Conservation (phyloP, 306 rosid species). For the Parietaria judaica region DNA sequence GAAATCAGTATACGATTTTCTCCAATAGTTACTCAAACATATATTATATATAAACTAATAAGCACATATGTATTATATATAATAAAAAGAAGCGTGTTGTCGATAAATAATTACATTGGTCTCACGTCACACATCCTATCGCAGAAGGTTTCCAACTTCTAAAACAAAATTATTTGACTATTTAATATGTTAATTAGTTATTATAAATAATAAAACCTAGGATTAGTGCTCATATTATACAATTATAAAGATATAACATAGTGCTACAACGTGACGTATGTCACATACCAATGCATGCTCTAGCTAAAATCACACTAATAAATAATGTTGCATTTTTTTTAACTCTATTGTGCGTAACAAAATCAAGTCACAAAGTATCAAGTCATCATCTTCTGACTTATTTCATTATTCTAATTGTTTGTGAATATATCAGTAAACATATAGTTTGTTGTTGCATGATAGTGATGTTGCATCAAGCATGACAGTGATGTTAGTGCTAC, state of each 20-base stretch:
- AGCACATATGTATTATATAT: too few relatives aligned
- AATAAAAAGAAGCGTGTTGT: too few relatives aligned
- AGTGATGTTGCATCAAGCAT: background rate
- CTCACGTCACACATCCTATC: too few relatives aligned
- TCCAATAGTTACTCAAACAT: too few relatives aligned
- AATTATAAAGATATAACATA: background rate
- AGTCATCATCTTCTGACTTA: background rate
- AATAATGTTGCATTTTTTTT: background rate
- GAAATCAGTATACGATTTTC: too few relatives aligned
- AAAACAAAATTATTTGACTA: background rate
- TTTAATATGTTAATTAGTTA: background rate
- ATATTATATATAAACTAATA: too few relatives aligned
- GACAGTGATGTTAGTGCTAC: too few relatives aligned
- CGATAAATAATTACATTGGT: too few relatives aligned
- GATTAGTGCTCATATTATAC: slow-evolving; percentile 2
- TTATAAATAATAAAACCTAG: slow-evolving; percentile 14
- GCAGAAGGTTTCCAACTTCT: too few relatives aligned
- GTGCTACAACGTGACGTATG: slow-evolving; percentile 12
- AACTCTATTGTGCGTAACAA: background rate
- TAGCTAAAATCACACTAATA: background rate
- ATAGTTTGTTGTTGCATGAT: background rate
- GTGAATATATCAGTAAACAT: background rate
- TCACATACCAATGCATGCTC: slow-evolving; percentile 4
- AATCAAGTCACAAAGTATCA: background rate
- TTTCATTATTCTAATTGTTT: background rate